Conservation (phyloP, 2,329 filamentous ascomycete species). For the Helotiales sp. region DNA sequence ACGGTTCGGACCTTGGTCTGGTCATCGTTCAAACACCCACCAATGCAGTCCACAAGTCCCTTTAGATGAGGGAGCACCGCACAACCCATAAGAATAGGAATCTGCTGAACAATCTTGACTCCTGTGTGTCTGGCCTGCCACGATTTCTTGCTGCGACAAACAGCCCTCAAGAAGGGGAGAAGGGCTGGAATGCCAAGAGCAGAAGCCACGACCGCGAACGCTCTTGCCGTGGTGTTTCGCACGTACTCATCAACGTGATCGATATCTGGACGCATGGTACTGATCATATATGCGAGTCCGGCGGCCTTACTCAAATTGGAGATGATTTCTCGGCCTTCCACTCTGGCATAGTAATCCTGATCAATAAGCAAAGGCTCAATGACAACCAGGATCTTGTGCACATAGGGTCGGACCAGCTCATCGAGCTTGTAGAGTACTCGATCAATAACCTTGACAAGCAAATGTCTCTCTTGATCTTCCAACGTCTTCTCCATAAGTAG, state of each 20-base stretch:
- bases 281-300: slow-evolving; percentile 98
- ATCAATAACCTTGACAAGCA: slow-evolving; percentile 98
- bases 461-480: slow-evolving; percentile 96
- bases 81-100: slow-evolving; percentile 98
- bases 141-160: slow-evolving; percentile 97
- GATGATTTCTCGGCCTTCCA: slow-evolving; percentile 98
- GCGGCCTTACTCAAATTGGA: slow-evolving; percentile 97
- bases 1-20: slow-evolving; percentile 98
- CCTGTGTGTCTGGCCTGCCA: slow-evolving; percentile 98
- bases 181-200: slow-evolving; percentile 94
- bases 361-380: slow-evolving; percentile 99
- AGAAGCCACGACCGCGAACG: slow-evolving; percentile 95
- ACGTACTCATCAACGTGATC: slow-evolving; percentile 99
- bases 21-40: slow-evolving; percentile 93
- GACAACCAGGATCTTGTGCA: slow-evolving; percentile 97
- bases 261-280: slow-evolving; percentile 98
- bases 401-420: slow-evolving; percentile 92
- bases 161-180: slow-evolving; percentile 90
- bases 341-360: slow-evolving; percentile 98
- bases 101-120: slow-evolving; percentile 99
- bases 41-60: slow-evolving; percentile 94
- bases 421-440: slow-evolving; percentile 98
- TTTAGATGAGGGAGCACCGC: slow-evolving; percentile 95
- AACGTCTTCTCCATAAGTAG: slow-evolving; percentile 97
- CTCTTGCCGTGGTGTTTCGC: slow-evolving; percentile 93